These are phyloP conservation scores for Cyclotella baltica DNA, from an alignment of 108 stramenopile genomes.

Conservation along the genomic window DNA sequence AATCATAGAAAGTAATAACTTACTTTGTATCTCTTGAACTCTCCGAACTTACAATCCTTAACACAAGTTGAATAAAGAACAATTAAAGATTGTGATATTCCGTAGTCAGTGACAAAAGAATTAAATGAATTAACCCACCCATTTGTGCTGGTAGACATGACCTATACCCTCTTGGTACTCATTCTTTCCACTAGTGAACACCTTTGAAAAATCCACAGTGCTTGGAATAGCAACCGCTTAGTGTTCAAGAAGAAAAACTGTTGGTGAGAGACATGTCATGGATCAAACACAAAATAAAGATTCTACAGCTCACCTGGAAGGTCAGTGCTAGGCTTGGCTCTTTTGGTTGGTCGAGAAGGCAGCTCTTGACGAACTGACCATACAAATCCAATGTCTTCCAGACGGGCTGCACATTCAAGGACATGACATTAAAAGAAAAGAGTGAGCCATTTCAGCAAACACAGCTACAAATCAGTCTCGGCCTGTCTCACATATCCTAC, in stretches of 20 bases:
- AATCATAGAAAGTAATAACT: not conserved
- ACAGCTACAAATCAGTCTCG: not conserved
- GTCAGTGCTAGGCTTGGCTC: not conserved
- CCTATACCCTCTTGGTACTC: not conserved
- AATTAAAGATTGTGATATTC: not conserved
- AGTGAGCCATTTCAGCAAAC: not conserved
- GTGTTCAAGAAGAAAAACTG: not conserved
- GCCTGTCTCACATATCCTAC: constrained; percentile 11
- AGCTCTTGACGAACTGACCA: constrained; percentile 26
- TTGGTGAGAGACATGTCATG: not conserved
- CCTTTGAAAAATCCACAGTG: not conserved
- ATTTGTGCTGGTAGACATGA: not conserved
- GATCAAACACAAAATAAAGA: too few species aligned
- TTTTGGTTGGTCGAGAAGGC: not conserved
- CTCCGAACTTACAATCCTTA: not conserved
- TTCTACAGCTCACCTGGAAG: not conserved
- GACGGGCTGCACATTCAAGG: not conserved
- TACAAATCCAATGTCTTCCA: constrained; percentile 41
- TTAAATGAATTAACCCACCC: not conserved
- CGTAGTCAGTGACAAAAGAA: not conserved
- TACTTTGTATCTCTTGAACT: constrained; percentile 17
- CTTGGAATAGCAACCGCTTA: not conserved
- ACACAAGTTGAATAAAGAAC: not conserved
- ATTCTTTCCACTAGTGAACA: not conserved
- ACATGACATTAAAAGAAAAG: not conserved